phyloP scores from a whole-genome alignment of 805 yeast genomes.

The Candida succiphila region DNA sequence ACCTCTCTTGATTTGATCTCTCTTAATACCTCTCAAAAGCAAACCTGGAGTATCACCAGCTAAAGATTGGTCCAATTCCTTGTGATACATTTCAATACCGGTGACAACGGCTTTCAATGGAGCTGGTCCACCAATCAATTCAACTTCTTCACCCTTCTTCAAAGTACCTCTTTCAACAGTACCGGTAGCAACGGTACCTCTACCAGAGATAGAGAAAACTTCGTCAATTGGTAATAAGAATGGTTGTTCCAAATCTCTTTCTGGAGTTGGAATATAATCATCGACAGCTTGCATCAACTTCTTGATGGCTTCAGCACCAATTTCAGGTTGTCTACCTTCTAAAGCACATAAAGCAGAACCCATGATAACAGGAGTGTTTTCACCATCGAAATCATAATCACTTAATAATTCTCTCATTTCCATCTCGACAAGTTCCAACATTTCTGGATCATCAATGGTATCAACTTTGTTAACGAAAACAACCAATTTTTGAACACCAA shows the following conservation, averaged over 20 bases:
- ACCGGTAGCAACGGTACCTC: constrained; percentile 99
- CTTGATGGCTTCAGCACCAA: constrained; percentile 77
- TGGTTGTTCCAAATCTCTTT: constrained; percentile 91
- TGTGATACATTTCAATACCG: constrained; percentile 99
- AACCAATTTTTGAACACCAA: constrained; percentile 96
- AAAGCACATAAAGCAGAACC: constrained; percentile 98
- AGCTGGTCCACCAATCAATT: constrained; percentile 87
- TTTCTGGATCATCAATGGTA: constrained; percentile 96
- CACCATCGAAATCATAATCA: constrained; percentile 96
- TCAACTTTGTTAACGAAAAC: constrained; percentile 98
- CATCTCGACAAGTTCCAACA: constrained; percentile 99
- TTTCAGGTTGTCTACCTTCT: constrained; percentile 80
- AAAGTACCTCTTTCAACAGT: constrained; percentile 97
- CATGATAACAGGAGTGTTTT: constrained; percentile 94
- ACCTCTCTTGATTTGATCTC: constrained; percentile 95
- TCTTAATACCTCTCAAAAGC: constrained; percentile 93
- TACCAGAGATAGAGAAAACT: constrained; percentile 96
- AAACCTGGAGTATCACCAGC: constrained; percentile 99
- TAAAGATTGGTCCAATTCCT: constrained; percentile 94
- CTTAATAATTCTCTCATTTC: constrained; percentile 96
- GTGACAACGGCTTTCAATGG: constrained; percentile 92
- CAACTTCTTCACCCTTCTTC: constrained; percentile 98
- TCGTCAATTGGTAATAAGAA: constrained; percentile 97
- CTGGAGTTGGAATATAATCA: constrained; percentile 91
- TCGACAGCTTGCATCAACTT: constrained; percentile 89